Evolutionary conservation across 768 basidiomycete genomes (phyloP), one percentile per base, ranked within the genome.

Genomic region (Phaeolepiota aurea): DNA sequence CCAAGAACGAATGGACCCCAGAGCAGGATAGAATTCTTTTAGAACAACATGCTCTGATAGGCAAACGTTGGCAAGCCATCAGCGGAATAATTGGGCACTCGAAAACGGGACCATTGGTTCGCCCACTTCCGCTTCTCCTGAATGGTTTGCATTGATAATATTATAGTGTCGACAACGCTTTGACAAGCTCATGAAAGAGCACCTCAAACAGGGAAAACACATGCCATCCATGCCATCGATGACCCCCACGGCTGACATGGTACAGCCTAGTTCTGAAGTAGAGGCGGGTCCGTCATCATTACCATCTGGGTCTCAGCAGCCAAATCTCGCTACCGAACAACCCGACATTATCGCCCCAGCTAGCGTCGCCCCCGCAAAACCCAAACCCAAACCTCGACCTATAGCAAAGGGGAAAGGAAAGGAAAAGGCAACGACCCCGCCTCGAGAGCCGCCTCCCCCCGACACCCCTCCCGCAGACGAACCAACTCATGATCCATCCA

Each of bases 21-120:
- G 74, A 70, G 37, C 73, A 85, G 49, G 81, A 84, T 43, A 47
- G 52, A 32, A 42, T 45, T 14, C 55, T 87, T 14, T 40, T 74
- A 16, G 63, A 68, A 20, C 63, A 68, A 15, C 68, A 76, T 10
- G 62, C 59, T 21, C 56, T 62, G 41, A 47, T 73, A 37, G 77
- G 76, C 5, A 66, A 63, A 7, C 70, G 68, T 34, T 87, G 84
- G 84, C 77, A 75, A 49, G 64, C 68, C 5, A 65, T 85, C 41
- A 75, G 77, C 44, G 55, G 58, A 20, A 59, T 55, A 38, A 50
- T 85, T 22, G 67, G 65, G 3, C 71, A 63, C 40, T 71, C 72
- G 3, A 68, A 76, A 37, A 77, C 73, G 13, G 75, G 77, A 31
- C 66, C 61, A 20, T 71, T 72, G 43, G 65, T 46, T 19, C 31